phyloP scores from a whole-genome alignment of 129 eudicot species.

The Heracleum sosnowskyi region DNA sequence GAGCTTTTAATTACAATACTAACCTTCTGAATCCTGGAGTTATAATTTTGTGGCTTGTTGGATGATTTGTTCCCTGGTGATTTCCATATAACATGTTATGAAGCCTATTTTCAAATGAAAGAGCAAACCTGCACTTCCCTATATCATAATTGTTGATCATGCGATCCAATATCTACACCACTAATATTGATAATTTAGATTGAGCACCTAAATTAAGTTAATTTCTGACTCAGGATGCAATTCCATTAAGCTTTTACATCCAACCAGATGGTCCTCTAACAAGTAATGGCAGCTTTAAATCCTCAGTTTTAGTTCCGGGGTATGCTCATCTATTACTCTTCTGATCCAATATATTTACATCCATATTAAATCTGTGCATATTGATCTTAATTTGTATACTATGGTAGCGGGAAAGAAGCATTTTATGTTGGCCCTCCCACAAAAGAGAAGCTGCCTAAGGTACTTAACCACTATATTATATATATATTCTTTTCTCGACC shows the following conservation, averaged over 20 bases:
- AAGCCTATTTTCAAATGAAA: not conserved
- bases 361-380: slow-evolving; percentile 3
- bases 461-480: slow-evolving; percentile 11
- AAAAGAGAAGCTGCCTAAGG: slow-evolving; percentile 96
- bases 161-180: not conserved
- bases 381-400: slow-evolving; percentile 7
- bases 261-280: slow-evolving; percentile 95
- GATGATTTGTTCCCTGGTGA: not conserved
- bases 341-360: not conserved
- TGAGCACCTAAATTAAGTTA: not conserved
- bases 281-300: slow-evolving; percentile 65
- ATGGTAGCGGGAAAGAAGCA: slow-evolving; percentile 72
- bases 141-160: not conserved
- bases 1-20: not conserved
- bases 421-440: slow-evolving; percentile 89
- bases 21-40: not conserved
- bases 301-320: slow-evolving; percentile 85
- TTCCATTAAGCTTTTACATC: slow-evolving; percentile 72
- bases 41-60: not conserved
- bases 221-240: slow-evolving; percentile 47
- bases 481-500: not conserved
- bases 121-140: not conserved
- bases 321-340: slow-evolving; percentile 24
- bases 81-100: not conserved
- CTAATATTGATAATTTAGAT: not conserved